Evolutionary conservation across 2,329 filamentous ascomycete species (phyloP).

Genomic region (Aspergillus awamori): DNA sequence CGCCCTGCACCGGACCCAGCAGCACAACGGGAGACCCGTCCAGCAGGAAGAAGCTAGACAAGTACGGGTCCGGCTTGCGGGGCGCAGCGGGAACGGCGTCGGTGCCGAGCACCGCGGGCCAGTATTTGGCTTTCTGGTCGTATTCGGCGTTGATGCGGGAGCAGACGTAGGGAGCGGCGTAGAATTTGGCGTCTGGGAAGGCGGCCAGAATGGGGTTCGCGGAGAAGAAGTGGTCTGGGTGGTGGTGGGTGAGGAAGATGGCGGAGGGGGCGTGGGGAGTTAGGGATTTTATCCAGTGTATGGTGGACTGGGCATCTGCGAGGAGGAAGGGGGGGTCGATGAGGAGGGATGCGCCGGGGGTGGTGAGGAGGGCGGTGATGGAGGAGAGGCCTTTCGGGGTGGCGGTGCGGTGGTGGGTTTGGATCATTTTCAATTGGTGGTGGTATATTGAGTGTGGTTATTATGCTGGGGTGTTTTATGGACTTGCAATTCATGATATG

Average conservation of each 20-base stretch:
- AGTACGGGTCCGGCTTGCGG: constrained; percentile 30
- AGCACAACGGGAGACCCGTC: constrained; percentile 32
- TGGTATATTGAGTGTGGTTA: too few relatives aligned
- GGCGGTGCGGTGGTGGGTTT: constrained; percentile 21
- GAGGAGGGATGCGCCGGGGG: constrained; percentile 18
- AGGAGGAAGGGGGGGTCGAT: constrained; percentile 40
- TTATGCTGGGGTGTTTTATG: too few relatives aligned
- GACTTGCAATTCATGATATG: too few relatives aligned
- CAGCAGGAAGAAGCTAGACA: constrained; percentile 33
- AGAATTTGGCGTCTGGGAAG: constrained; percentile 26
- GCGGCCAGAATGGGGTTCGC: constrained; percentile 36
- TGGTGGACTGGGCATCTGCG: constrained; percentile 31
- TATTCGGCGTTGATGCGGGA: constrained; percentile 39
- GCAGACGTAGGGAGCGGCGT: constrained; percentile 32
- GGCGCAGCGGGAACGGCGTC: constrained; percentile 33
- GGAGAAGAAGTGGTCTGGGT: constrained; percentile 39
- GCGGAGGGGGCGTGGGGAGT: constrained; percentile 30
- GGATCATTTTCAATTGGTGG: constrained; percentile 4
- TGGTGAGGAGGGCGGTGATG: constrained; percentile 23
- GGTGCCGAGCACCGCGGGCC: constrained; percentile 31
- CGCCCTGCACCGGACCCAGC: constrained; percentile 37
- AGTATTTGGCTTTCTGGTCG: constrained; percentile 37
- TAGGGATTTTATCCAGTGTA: constrained; percentile 31
- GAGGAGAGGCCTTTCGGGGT: constrained; percentile 32
- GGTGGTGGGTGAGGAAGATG: constrained; percentile 40